phyloP scores from a whole-genome alignment of 2,329 filamentous ascomycete species.

The Fusarium duplospermum region DNA sequence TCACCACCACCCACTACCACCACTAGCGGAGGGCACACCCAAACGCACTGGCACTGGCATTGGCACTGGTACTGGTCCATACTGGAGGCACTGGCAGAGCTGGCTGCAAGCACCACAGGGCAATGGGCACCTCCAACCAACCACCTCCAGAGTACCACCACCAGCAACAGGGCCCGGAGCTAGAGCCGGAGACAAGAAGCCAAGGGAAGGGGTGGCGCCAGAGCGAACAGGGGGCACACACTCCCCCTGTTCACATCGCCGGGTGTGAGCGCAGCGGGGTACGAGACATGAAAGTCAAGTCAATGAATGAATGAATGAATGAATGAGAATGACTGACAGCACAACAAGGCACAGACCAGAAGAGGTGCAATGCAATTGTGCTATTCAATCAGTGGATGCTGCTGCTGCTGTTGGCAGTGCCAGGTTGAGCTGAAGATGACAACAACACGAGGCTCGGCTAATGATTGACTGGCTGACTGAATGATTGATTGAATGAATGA shows the following conservation, averaged over 20 bases:
- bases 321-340: conserved; percentile 14
- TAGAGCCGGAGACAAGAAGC: conserved; percentile 38
- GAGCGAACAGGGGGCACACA: conserved; percentile 15
- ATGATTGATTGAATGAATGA: neutral
- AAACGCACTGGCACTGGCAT: conserved; percentile 13
- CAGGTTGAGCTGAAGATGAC: neutral
- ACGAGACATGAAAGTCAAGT: conserved; percentile 17
- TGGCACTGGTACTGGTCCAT: neutral
- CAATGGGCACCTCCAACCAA: conserved; percentile 1
- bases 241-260: neutral
- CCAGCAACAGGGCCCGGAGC: conserved; percentile 36
- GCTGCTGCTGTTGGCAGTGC: neutral
- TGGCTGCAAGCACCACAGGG: conserved; percentile 8
- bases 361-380: conserved; percentile 28
- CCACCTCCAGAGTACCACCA: conserved; percentile 11
- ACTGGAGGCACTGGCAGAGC: conserved; percentile 18
- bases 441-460: conserved; percentile 2
- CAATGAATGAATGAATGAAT: neutral
- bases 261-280: conserved; percentile 25
- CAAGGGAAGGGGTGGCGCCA: conserved; percentile 36
- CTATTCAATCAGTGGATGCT: conserved; percentile 3
- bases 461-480: neutral
- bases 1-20: neutral
- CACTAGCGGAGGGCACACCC: conserved; percentile 27
- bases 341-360: conserved; percentile 25